Evolutionary conservation across 495 filamentous ascomycete genomes (phyloP).

Genomic region (Apiosordaria backusii): DNA sequence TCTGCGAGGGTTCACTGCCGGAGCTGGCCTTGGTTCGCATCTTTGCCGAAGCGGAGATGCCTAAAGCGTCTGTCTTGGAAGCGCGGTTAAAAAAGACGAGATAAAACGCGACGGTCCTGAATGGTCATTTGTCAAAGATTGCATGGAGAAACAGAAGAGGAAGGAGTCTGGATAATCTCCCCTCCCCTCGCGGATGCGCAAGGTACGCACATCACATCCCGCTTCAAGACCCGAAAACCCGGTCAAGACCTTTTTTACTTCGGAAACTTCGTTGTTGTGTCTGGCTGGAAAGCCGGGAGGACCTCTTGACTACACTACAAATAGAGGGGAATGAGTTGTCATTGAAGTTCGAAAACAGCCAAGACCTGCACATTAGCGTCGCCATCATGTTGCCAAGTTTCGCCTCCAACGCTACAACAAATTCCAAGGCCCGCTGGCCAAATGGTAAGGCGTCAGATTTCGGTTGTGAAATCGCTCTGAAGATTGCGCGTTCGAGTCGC

Average conservation of each 20-base stretch:
- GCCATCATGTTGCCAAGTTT: neutral
- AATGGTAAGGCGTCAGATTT: constrained; percentile 6
- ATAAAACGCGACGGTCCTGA: neutral
- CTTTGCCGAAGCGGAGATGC: neutral
- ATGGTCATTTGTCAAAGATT: neutral
- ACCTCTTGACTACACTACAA: neutral
- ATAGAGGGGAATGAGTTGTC: neutral
- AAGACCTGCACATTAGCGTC: neutral
- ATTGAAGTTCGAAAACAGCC: neutral
- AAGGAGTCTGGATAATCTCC: constrained; percentile 3
- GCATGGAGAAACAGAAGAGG: neutral
- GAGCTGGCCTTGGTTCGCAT: neutral
- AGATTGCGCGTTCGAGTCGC: constrained; percentile 6
- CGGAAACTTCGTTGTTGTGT: neutral
- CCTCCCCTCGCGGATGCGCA: neutral
- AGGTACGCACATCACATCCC: neutral
- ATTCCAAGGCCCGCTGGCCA: neutral
- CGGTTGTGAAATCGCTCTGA: constrained; percentile 4
- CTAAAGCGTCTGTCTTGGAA: neutral
- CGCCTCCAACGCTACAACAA: neutral
- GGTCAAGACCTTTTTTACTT: neutral
- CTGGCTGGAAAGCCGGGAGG: neutral
- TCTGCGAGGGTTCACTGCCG: neutral
- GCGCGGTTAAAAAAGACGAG: neutral
- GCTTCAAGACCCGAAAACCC: neutral